Percentiles rank a stretch among this genome's conserved stretches.
These are phyloP conservation scores for Taphrina flavorubra DNA, from an alignment of 1,139 yeast genomes.

Conservation along the genomic window DNA sequence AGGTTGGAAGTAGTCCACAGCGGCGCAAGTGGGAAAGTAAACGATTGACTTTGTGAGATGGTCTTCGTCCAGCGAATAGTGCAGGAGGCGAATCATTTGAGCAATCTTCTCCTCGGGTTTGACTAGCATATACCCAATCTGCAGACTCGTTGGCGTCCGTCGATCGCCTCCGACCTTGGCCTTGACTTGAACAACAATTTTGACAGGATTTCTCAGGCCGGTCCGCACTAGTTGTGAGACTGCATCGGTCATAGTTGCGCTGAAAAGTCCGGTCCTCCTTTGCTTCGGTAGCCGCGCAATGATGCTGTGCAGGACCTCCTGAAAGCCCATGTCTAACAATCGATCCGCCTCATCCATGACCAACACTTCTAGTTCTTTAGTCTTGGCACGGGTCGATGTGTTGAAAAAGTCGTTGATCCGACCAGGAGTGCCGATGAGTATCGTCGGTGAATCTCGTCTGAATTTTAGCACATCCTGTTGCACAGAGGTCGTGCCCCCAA, in stretches of 20 bases:
- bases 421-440: conserved; percentile 93
- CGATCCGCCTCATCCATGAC: conserved; percentile 94
- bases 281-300: conserved; percentile 79
- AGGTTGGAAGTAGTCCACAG: conserved; percentile 76
- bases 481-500: conserved; percentile 74
- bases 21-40: conserved; percentile 86
- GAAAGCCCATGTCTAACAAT: conserved; percentile 78
- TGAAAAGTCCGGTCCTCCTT: conserved; percentile 88
- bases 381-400: conserved; percentile 51
- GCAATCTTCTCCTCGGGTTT: conserved; percentile 68
- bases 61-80: conserved; percentile 55
- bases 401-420: conserved; percentile 75
- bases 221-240: conserved; percentile 54
- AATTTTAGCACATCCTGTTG: conserved; percentile 75
- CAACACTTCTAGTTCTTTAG: conserved; percentile 69
- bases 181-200: conserved; percentile 65
- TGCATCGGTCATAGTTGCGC: conserved; percentile 87
- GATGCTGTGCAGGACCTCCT: conserved; percentile 68
- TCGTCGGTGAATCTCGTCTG: conserved; percentile 64
- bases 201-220: conserved; percentile 89
- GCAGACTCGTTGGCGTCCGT: conserved; percentile 65
- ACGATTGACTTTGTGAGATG: conserved; percentile 78
- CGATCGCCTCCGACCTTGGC: conserved; percentile 37
- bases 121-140: conserved; percentile 66
- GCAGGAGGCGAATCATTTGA: conserved; percentile 58